Conservation (phyloP, 306 rosid species). For the Betula pendula region DNA sequence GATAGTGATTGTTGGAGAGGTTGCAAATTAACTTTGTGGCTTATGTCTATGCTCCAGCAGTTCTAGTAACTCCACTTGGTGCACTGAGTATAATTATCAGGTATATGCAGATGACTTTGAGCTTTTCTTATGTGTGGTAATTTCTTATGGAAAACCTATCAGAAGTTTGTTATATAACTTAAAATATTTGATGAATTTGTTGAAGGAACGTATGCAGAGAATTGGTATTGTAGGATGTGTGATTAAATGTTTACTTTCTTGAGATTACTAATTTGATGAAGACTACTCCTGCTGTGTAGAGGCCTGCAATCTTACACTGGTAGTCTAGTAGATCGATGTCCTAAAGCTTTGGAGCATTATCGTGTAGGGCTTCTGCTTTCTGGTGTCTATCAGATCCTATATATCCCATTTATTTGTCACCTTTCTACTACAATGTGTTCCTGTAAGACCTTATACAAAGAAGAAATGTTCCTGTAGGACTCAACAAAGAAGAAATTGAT, state of each 20-base stretch:
- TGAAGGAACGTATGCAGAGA: constrained; percentile 71
- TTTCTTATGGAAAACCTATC: constrained; percentile 7
- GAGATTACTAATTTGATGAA: neutral
- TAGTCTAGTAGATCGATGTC: too few species aligned
- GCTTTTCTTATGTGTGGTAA: constrained; percentile 14
- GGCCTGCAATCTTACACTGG: neutral
- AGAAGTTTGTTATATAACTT: constrained; percentile 21
- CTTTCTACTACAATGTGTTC: neutral
- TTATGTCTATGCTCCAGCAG: constrained; percentile 91
- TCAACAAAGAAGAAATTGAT: neutral
- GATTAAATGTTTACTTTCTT: neutral
- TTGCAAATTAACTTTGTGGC: constrained; percentile 94
- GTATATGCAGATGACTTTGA: constrained; percentile 32
- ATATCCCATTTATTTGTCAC: neutral
- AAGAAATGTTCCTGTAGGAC: neutral
- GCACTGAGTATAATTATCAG: constrained; percentile 93
- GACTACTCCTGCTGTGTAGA: neutral
- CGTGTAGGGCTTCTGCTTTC: neutral
- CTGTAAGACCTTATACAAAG: neutral
- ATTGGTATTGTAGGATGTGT: constrained; percentile 85
- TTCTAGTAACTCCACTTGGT: constrained; percentile 95
- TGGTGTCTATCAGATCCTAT: neutral
- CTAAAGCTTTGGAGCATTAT: neutral
- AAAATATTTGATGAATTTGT: constrained; percentile 27
- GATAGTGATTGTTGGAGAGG: constrained; percentile 88